Evolutionary conservation across 345 rosid genomes (phyloP).

Genomic region (Acer yangbiense): DNA sequence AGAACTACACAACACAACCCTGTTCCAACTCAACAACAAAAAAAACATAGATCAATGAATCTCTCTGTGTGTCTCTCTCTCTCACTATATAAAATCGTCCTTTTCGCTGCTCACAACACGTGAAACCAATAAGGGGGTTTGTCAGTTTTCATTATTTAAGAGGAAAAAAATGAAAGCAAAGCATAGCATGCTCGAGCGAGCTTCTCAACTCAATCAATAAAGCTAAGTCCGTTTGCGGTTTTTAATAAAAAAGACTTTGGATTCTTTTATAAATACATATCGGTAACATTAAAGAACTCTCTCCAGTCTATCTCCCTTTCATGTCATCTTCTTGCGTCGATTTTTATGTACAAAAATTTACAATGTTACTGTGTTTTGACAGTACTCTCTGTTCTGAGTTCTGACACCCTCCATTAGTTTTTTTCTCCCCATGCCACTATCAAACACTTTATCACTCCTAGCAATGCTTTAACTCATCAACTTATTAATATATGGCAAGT

Average conservation of each 20-base stretch:
- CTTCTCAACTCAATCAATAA: background rate
- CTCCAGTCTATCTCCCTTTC: constrained; percentile 32
- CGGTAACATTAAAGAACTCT: constrained; percentile 23
- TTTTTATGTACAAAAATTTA: constrained; percentile 5
- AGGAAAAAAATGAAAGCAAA: background rate
- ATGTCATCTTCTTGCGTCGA: constrained; percentile 14
- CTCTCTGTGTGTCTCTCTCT: background rate
- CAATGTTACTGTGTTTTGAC: constrained; percentile 8
- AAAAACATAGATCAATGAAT: background rate
- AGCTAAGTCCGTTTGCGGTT: background rate
- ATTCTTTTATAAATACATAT: constrained; percentile 33
- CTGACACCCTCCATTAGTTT: constrained; percentile 15
- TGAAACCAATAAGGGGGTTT: constrained; percentile 30
- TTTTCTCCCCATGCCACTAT: background rate
- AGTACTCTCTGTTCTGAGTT: background rate
- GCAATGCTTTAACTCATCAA: background rate
- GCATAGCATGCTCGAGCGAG: background rate
- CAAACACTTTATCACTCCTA: constrained; percentile 1
- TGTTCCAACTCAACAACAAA: background rate
- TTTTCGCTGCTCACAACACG: constrained; percentile 39
- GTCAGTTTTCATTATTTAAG: constrained; percentile 20
- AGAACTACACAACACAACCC: constrained; percentile 14
- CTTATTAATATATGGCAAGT: background rate
- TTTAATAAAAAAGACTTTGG: constrained; percentile 47
- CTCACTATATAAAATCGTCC: constrained; percentile 16